These are phyloP conservation scores for Heliamphora exappendiculata DNA, from an alignment of 148 eudicot genomes.

Conservation along the genomic window DNA sequence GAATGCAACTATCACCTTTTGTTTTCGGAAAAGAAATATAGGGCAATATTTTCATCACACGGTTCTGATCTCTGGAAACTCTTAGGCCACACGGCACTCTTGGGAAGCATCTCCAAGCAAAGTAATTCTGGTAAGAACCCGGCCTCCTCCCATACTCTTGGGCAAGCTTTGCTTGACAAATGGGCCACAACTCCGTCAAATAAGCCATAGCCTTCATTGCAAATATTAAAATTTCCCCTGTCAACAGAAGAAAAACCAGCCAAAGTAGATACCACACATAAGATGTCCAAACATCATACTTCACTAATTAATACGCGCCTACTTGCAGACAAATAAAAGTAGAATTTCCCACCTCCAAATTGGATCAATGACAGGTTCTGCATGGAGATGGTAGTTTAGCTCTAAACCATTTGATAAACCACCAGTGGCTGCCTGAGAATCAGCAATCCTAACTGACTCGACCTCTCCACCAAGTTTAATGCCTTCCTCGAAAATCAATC, in stretches of 20 bases:
- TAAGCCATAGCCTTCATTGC: slow-evolving; percentile 13
- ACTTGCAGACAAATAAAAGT: neutral
- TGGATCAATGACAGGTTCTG: slow-evolving; percentile 31
- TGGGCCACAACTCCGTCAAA: slow-evolving; percentile 45
- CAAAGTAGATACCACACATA: neutral
- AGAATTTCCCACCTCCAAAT: slow-evolving; percentile 47
- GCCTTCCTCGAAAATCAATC: neutral
- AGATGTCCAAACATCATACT: neutral
- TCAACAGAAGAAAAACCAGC: slow-evolving; percentile 7
- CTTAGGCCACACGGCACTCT: slow-evolving; percentile 51
- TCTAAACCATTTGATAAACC: slow-evolving; percentile 6
- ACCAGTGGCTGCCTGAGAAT: slow-evolving; percentile 6
- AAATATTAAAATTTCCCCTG: slow-evolving; percentile 45
- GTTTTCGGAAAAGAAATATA: slow-evolving; percentile 48
- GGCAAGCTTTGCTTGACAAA: slow-evolving; percentile 46
- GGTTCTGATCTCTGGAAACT: slow-evolving; percentile 41
- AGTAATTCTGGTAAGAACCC: slow-evolving; percentile 26
- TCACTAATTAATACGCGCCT: neutral
- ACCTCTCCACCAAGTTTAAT: neutral
- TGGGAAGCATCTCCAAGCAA: slow-evolving; percentile 32
- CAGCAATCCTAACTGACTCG: slow-evolving; percentile 7
- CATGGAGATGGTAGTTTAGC: slow-evolving; percentile 12
- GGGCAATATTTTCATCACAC: slow-evolving; percentile 31
- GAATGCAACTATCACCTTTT: slow-evolving; percentile 19
- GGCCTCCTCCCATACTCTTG: slow-evolving; percentile 33